Evolutionary conservation across 2,329 filamentous ascomycete species (phyloP).

Genomic region (Colletotrichum sp.): DNA sequence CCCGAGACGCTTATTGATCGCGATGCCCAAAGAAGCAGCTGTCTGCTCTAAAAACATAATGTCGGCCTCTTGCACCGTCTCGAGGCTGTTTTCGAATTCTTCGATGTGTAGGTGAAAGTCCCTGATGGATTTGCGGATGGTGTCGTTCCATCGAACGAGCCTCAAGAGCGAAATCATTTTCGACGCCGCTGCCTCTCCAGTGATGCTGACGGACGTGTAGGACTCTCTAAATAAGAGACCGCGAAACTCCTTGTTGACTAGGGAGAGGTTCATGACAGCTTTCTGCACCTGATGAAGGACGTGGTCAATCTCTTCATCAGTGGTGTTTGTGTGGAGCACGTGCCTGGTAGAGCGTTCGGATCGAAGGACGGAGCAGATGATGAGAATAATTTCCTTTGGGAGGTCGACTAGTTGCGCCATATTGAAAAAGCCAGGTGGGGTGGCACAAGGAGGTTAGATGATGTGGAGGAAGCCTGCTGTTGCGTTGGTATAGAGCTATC

Average conservation of each 20-base stretch:
- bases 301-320: neutral
- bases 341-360: neutral
- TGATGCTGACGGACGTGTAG: neutral
- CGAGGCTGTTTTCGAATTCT: neutral
- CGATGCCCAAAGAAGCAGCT: too few species aligned
- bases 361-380: neutral
- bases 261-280: neutral
- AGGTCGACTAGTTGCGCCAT: neutral
- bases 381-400: neutral
- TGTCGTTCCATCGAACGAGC: neutral
- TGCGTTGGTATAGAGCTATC: neutral
- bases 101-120: neutral
- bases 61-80: neutral
- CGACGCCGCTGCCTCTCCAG: neutral
- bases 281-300: neutral
- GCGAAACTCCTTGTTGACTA: neutral
- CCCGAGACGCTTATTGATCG: accelerated
- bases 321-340: neutral
- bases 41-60: neutral
- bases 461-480: neutral
- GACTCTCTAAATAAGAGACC: neutral
- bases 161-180: neutral
- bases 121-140: neutral
- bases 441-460: neutral
- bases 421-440: neutral